These are phyloP conservation scores for Capsella rubella DNA, from an alignment of 441 rosid genomes.

Conservation along the genomic window DNA sequence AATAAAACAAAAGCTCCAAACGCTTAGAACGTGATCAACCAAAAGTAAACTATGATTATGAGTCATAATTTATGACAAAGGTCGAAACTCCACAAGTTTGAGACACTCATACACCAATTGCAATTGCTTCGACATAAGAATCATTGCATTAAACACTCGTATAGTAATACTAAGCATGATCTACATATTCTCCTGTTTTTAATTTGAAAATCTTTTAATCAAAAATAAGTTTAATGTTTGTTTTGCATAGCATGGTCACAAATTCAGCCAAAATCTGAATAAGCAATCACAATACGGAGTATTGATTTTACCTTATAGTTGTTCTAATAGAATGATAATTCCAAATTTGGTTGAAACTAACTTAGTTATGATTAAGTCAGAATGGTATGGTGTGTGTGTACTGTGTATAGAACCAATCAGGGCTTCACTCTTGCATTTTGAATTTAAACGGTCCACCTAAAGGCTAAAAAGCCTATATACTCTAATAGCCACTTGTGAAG, in stretches of 20 bases:
- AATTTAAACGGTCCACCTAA: neutral
- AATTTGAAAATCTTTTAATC: no score
- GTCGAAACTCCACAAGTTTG: neutral
- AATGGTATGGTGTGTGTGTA: neutral
- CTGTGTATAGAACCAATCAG: neutral
- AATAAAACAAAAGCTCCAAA: neutral
- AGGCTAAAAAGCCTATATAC: neutral
- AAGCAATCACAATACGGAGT: no score
- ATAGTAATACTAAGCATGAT: no score
- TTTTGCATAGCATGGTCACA: no score
- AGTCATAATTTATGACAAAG: no score
- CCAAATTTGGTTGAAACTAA: slow-evolving; percentile 25
- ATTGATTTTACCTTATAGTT: no score
- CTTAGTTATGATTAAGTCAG: slow-evolving; percentile 5
- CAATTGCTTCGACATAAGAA: no score
- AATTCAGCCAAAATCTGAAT: no score
- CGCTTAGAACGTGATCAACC: slow-evolving; percentile 23
- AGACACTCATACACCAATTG: no score
- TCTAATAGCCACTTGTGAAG: slow-evolving; percentile 3
- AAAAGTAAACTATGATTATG: slow-evolving; percentile 15
- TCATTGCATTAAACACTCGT: no score
- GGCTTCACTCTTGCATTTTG: neutral
- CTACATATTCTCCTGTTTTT: no score
- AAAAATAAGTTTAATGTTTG: no score
- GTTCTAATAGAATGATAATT: neutral